Base-by-base conservation (phyloP, 108 stramenopile genomes). In the Skeletonema potamos region DNA sequence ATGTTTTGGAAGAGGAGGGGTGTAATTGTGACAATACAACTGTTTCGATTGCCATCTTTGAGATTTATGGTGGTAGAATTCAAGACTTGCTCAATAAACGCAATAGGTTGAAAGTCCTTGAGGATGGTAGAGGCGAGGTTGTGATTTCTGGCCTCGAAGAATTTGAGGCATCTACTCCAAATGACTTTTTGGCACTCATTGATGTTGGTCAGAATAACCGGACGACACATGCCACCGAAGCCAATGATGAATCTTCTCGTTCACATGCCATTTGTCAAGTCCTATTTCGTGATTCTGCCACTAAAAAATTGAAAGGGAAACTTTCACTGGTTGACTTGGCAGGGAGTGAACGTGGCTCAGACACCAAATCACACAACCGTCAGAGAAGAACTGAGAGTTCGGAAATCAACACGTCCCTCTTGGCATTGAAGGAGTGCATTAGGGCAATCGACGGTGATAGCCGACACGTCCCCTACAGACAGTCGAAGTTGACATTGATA, bases 211-310 rank as follows among this genome's bases (percentile, higher is more conserved):
- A 99, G 62, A 74, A 62, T 4, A 76, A 80, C 33, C 88, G 99
- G 1, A 99, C 99, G n/a, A 99, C 98, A 9, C 97, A 98, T 68
- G 87, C 94, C 12, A 99, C 98, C 2, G 97, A 95, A 62, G 85
- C 92, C 55, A 97, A 96, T 67, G 96, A 97, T 71, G 83, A 80
- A 27, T 93, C 91, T 4, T 93, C 91, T 20, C 85, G 98, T 7
- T 97, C 97, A 0, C 99, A 99, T 81, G 97, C 99, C 73, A 95
- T 99, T 73, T 99, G 98, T 63, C 97, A 98, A 78, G 91, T 99
- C 44, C 58, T 87, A 27, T 74, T 98, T n/a, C 82, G 94, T 17
- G 89, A 96, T 28, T 73, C 51, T 34, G 48, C 26, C 17, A 60
- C 66, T 20, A 86, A 84, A 27, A 81, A 81, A 48, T 64, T 97